Conservation (phyloP, 345 rosid genomes). For the Odontarrhena argentea region DNA sequence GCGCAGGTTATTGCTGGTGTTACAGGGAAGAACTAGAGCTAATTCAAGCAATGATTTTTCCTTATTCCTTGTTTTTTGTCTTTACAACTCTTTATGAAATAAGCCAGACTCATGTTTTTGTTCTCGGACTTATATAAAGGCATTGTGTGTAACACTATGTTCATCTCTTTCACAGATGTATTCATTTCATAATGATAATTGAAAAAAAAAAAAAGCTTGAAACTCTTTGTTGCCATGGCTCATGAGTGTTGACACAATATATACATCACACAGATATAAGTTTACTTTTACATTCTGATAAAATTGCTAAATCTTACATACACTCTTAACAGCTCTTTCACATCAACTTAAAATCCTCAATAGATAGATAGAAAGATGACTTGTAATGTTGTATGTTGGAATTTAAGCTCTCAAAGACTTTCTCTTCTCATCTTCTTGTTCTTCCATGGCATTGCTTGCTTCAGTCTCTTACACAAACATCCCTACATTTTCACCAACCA, state of each 20-base stretch:
- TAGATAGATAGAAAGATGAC: slow-evolving; percentile 23
- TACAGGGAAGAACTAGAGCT: slow-evolving; percentile 69
- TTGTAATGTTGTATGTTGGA: slow-evolving; percentile 1
- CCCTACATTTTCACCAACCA: slow-evolving; percentile 49
- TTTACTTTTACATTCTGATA: slow-evolving; percentile 23
- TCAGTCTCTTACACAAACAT: slow-evolving; percentile 62
- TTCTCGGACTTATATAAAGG: slow-evolving; percentile 34
- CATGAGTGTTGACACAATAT: slow-evolving; percentile 27
- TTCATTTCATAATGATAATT: slow-evolving; percentile 16
- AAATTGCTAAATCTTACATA: slow-evolving; percentile 31
- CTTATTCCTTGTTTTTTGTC: slow-evolving; percentile 21
- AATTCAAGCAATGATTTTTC: slow-evolving; percentile 24
- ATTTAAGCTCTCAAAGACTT: slow-evolving; percentile 28
- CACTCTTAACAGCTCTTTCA: slow-evolving; percentile 19
- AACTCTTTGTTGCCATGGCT: slow-evolving; percentile 19
- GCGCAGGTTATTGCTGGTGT: slow-evolving; percentile 84
- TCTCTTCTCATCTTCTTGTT: slow-evolving; percentile 53
- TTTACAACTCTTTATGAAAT: slow-evolving; percentile 44
- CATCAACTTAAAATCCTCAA: slow-evolving; percentile 17
- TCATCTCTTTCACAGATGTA: slow-evolving; percentile 16
- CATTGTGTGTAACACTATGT: slow-evolving; percentile 27
- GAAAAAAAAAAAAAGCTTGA: slow-evolving; percentile 16
- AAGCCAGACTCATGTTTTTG: slow-evolving; percentile 41
- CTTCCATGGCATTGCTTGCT: slow-evolving; percentile 69
- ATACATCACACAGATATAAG: slow-evolving; percentile 20